phyloP scores from a whole-genome alignment of 768 basidiomycete species.

The Hericium coralloides region DNA sequence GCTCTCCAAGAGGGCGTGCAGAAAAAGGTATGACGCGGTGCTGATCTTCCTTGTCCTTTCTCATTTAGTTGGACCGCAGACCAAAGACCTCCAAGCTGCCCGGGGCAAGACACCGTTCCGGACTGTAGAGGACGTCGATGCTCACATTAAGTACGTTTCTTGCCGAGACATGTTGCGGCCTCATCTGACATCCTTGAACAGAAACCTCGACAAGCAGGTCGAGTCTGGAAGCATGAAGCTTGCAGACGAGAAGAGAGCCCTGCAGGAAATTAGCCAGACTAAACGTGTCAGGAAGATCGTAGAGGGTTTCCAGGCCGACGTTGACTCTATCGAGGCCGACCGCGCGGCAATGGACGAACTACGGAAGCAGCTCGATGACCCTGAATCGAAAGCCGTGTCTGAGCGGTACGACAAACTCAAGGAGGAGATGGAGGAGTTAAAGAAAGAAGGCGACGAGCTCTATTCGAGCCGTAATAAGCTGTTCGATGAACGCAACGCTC shows the following conservation, averaged over 20 bases:
- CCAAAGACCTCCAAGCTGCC: conserved; percentile 79
- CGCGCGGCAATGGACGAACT: conserved; percentile 68
- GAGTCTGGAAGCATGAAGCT: conserved; percentile 89
- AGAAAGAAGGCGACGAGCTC: conserved; percentile 79
- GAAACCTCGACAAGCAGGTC: conserved; percentile 80
- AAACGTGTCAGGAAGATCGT: conserved; percentile 68
- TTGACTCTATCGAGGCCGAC: conserved; percentile 76
- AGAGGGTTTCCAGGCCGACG: conserved; percentile 72
- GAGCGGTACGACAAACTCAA: conserved; percentile 79
- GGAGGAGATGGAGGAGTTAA: conserved; percentile 77
- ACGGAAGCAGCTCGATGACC: conserved; percentile 81
- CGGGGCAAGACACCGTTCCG: conserved; percentile 75
- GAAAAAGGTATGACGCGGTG: conserved; percentile 55
- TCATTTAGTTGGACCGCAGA: conserved; percentile 31
- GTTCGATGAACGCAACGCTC: conserved; percentile 73
- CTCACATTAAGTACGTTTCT: conserved; percentile 67
- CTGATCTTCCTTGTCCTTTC: not conserved
- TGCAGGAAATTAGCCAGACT: conserved; percentile 75
- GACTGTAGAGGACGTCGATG: conserved; percentile 78
- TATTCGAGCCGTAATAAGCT: conserved; percentile 75
- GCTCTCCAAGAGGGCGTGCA: conserved; percentile 64
- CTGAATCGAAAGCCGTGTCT: conserved; percentile 71
- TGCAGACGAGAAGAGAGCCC: conserved; percentile 90
- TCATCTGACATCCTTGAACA: conserved; percentile 23
- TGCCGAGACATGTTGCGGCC: not conserved